phyloP scores from a whole-genome alignment of 768 basidiomycete genomes.

The Phlebiopsis gigantea region DNA sequence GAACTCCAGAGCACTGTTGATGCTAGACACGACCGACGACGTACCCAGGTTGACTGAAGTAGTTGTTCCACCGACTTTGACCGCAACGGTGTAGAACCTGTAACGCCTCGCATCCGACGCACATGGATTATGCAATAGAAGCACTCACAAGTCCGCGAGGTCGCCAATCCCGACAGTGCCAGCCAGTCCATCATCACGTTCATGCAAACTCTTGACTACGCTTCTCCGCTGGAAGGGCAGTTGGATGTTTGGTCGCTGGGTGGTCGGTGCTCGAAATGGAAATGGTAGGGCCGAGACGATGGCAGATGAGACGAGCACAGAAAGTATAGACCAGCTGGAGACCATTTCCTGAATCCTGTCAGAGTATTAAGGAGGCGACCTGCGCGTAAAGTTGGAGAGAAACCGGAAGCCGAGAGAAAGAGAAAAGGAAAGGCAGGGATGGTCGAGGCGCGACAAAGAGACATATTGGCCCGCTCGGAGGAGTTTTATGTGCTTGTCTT shows the following conservation, averaged over 20 bases:
- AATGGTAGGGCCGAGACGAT: slow-evolving; percentile 11
- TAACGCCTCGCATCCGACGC: background rate
- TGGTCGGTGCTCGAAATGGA: background rate
- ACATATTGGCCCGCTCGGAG: background rate
- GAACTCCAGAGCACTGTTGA: too few relatives aligned
- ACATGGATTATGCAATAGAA: background rate
- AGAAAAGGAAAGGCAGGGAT: background rate
- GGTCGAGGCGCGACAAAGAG: slow-evolving; percentile 1
- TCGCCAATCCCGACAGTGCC: slow-evolving; percentile 53
- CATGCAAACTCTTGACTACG: background rate
- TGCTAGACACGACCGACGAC: too few relatives aligned
- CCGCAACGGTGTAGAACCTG: slow-evolving; percentile 61
- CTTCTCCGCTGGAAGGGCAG: slow-evolving; percentile 8
- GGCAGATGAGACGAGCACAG: slow-evolving; percentile 6
- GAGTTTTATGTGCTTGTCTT: background rate
- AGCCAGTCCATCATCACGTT: slow-evolving; percentile 11
- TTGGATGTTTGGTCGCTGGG: background rate
- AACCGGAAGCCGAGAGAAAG: background rate
- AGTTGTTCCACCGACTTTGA: slow-evolving; percentile 48
- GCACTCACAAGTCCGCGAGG: slow-evolving; percentile 54
- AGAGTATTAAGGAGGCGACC: slow-evolving; percentile 8
- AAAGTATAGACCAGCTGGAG: slow-evolving; percentile 8
- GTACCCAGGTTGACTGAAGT: slow-evolving; percentile 60
- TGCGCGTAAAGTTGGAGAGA: slow-evolving; percentile 10
- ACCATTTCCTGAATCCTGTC: slow-evolving; percentile 3